phyloP scores from a whole-genome alignment of 1,284 basidiomycete genomes.

The Ganoderma resinaceum region DNA sequence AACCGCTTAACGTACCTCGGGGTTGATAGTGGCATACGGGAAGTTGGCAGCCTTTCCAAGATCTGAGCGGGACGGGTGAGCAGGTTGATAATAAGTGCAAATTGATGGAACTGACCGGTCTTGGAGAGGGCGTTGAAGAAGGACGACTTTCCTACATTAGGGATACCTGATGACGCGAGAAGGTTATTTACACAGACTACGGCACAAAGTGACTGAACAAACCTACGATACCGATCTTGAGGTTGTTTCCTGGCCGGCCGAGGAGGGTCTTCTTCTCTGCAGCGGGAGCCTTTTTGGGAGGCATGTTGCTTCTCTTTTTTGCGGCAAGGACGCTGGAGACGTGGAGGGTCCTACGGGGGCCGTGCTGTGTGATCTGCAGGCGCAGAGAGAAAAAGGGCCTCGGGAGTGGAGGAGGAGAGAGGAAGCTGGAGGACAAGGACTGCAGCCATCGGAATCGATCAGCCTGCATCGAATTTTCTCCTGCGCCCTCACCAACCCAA shows the following conservation, averaged over 20 bases:
- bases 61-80: slow-evolving; percentile 55
- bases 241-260: slow-evolving; percentile 92
- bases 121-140: slow-evolving; percentile 97
- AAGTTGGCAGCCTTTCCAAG: slow-evolving; percentile 99
- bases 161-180: slow-evolving; percentile 65
- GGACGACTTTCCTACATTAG: slow-evolving; percentile 94
- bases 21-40: slow-evolving; percentile 97
- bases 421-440: slow-evolving; percentile 17
- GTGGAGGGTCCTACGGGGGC: slow-evolving; percentile 35
- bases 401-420: slow-evolving; percentile 25
- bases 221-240: slow-evolving; percentile 98
- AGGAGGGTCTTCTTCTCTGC: slow-evolving; percentile 87
- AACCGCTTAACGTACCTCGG: slow-evolving; percentile 54
- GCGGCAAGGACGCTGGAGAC: slow-evolving; percentile 32
- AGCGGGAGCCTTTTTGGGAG: slow-evolving; percentile 81
- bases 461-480: slow-evolving; percentile 47
- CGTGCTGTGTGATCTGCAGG: slow-evolving; percentile 20
- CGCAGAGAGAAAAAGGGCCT: slow-evolving; percentile 17
- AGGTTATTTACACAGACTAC: slow-evolving; percentile 23
- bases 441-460: slow-evolving; percentile 30
- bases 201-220: slow-evolving; percentile 46
- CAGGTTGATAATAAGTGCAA: slow-evolving; percentile 9
- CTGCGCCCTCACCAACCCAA: slow-evolving; percentile 12
- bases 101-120: slow-evolving; percentile 61
- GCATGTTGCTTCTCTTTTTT: slow-evolving; percentile 67